Evolutionary conservation across 78 protist genomes (phyloP), one percentile per base, ranked within the genome.

Genomic region (Creolimax fragrantissima): DNA sequence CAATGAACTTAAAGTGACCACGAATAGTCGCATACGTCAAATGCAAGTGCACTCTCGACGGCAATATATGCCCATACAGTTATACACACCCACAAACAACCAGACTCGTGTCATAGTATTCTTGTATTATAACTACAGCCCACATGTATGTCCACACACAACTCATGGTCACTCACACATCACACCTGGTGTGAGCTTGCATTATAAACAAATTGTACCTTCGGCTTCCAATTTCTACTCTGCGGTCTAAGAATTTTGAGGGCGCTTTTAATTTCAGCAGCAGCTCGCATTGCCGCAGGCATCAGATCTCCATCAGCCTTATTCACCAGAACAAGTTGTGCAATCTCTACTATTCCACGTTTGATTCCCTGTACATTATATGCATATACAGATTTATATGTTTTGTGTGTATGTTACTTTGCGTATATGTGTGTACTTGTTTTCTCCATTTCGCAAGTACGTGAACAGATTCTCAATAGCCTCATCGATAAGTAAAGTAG

Each of bases 261-360:
- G 67, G 90, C 90, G 41, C 90, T 11, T n/a, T 5, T 5, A 32
- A 88, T 88, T 24, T 96, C 98, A 0, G 93, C 85, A 2, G 83
- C 92, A 2, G 96, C 92, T 86, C 81, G 86, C 32, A 86, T 36
- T 35, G 98, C 97, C 17, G 94, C 90, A 36, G 94, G 91, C 6
- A 45, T 32, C 35, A 95, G 84, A 3, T 93, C 97, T 2, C 96
- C 98, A 83, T 98, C 99, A 41, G 97, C 98, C 83, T 92, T 98
- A 91, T 94, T 98, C 3, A 98, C 97, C 7, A 97, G 92, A 4
- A 98, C 88, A 2, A 96, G 2, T 84, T 98, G 98, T 0, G 99
- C 97, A 2, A 96, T 45, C 91, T 98, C 99, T 41, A 97, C 90
- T 67, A 98, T 95, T 47, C 99, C 99, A 5, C 93, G 91, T 93